Evolutionary conservation across 2,329 filamentous ascomycete species (phyloP), one percentile per base, ranked within the genome.

Genomic region (Sphaceloma murrayae): DNA sequence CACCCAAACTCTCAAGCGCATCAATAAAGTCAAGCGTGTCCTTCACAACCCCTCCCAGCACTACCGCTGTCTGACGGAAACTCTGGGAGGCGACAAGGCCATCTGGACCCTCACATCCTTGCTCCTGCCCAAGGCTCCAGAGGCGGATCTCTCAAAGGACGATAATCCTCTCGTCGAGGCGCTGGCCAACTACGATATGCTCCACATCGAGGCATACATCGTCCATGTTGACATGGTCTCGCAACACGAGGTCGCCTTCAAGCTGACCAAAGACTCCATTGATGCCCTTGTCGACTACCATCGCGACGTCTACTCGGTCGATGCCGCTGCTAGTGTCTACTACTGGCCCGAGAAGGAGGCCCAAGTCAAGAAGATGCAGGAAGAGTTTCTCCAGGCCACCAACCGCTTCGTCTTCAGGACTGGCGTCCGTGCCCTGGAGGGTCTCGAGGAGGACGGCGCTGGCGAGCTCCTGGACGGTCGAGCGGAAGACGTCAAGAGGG

Each of bases 141-240:
- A 94, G 57, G 68, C 85, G 30, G 85, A 95, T 56, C 74, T 94
- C 61, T 78, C 78, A 64, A 80, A 80, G 64, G 86, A 95, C 60
- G 40, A 43, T 11, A 85, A 93, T 61, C 83, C 84, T 34, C 71
- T 94, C 52, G 73, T 89, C 53, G 87, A 95, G 67, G 85, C 84
- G 51, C 69, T 95, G 51, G 86, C 84, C 75, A 93, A 93, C 74
- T 91, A 89, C 66, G 83, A 93, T 69, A 77, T 95, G 60, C 72
- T 95, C 59, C 86, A 95, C 62, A 71, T 96, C 56, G 88, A 96
- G 68, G 91, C 91, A 43, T 98, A 98, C 64, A 89, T 96, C 56
- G 91, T 98, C 49, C 89, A 96, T 65, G 87, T 98, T 65, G 91
- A 98, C 70, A 94, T 96, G 87, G 89, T 98, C 48, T 78, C 93